Conservation (phyloP, 106 monocot genomes). For the Dioscorea dumetorum region DNA sequence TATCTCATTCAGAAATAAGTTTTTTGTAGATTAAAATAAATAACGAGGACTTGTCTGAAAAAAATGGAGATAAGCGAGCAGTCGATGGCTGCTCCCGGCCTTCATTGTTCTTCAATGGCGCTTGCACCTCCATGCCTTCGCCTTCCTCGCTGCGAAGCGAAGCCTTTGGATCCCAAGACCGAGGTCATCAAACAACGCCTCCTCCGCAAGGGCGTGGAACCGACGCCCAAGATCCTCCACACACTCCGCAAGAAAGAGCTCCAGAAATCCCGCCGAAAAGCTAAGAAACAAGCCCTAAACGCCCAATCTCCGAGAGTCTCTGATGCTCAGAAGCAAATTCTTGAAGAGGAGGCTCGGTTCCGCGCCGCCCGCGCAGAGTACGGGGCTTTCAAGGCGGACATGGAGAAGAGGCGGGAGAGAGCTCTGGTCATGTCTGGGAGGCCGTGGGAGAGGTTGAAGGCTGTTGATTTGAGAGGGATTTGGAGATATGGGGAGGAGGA, state of each 20-base stretch:
- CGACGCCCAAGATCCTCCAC: slow-evolving; percentile 91
- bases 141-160: slow-evolving; percentile 7
- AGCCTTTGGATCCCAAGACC: slow-evolving; percentile 21
- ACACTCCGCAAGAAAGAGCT: slow-evolving; percentile 71
- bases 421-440: slow-evolving; percentile 14
- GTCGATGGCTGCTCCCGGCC: neutral
- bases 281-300: slow-evolving; percentile 30
- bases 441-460: slow-evolving; percentile 47
- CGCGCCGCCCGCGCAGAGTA: slow-evolving; percentile 52
- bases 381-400: slow-evolving; percentile 31
- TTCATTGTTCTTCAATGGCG: slow-evolving; percentile 4
- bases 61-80: no score
- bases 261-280: slow-evolving; percentile 57
- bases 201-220: slow-evolving; percentile 56
- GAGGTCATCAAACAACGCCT: slow-evolving; percentile 47
- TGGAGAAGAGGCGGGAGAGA: slow-evolving; percentile 14
- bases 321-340: slow-evolving; percentile 14
- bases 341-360: slow-evolving; percentile 46
- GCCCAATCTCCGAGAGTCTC: slow-evolving; percentile 14
- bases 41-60: neutral
- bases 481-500: neutral
- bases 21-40: neutral
- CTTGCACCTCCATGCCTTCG: slow-evolving; percentile 7
- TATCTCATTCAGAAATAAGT: no score
- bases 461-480: slow-evolving; percentile 12